A percentile compares a stretch with the other conserved stretches of the same genome.
Conservation (phyloP, 805 yeast genomes). For the Schwanniomyces occidentalis region DNA sequence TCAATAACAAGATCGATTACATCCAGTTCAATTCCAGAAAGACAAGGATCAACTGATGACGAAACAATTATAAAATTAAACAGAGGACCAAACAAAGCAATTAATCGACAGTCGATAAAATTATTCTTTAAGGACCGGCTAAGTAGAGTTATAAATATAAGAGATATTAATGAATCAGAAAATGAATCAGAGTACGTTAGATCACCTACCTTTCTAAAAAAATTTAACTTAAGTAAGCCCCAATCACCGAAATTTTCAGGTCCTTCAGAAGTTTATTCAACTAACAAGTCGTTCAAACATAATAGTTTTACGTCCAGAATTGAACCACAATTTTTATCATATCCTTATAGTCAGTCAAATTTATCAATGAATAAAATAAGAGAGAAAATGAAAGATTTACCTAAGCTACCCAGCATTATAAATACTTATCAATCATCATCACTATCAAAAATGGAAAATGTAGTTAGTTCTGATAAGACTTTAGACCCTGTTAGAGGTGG, state of each 20-base stretch:
- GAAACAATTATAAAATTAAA: neutral
- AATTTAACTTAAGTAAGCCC: constrained; percentile 30
- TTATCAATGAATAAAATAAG: constrained; percentile 3
- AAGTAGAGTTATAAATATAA: constrained; percentile 24
- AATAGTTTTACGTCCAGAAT: constrained; percentile 4
- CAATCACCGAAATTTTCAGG: neutral
- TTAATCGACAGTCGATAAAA: constrained; percentile 16
- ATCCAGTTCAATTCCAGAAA: neutral
- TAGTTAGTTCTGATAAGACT: constrained; percentile 1
- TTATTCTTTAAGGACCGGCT: constrained; percentile 19
- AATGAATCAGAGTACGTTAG: constrained; percentile 6
- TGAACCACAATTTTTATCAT: constrained; percentile 5
- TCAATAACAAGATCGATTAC: too few species aligned
- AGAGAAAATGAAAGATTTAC: constrained; percentile 12
- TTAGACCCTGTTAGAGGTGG: too few species aligned
- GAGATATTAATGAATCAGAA: constrained; percentile 12
- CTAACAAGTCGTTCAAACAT: neutral
- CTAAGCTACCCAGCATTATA: constrained; percentile 17
- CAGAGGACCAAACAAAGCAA: constrained; percentile 3
- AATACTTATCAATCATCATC: constrained; percentile 8
- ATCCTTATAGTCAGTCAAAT: constrained; percentile 4
- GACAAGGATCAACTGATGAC: constrained; percentile 1
- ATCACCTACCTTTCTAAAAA: constrained; percentile 34
- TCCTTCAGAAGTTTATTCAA: neutral
- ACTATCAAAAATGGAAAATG: constrained; percentile 12